These are phyloP conservation scores for Onygenales sp. DNA, from an alignment of 2,329 filamentous ascomycete genomes.

Conservation along the genomic window DNA sequence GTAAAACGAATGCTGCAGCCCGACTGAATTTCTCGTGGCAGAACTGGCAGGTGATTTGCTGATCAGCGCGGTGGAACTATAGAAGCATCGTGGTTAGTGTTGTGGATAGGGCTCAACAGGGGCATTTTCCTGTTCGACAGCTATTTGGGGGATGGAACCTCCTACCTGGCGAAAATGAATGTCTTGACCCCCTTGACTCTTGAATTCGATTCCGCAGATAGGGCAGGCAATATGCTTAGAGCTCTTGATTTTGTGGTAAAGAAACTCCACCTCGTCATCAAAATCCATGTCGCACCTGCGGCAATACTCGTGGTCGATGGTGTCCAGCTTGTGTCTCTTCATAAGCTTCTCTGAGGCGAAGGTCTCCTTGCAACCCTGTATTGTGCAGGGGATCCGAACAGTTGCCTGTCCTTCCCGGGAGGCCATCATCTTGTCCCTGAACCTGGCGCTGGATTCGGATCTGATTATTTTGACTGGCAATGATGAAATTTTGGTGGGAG, in stretches of 20 bases:
- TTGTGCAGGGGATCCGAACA: constrained; percentile 36
- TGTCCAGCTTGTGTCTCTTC: constrained; percentile 41
- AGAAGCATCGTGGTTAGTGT: background rate
- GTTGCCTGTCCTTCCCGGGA: background rate
- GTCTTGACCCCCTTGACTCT: constrained; percentile 41
- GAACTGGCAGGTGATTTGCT: constrained; percentile 40
- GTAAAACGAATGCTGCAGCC: constrained; percentile 41
- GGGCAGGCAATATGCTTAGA: constrained; percentile 45
- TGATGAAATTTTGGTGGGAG: no score
- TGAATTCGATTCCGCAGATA: constrained; percentile 48
- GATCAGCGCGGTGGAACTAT: constrained; percentile 41
- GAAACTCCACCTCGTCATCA: constrained; percentile 32
- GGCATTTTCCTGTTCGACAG: background rate
- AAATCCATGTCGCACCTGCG: constrained; percentile 37
- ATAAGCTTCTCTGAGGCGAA: constrained; percentile 40
- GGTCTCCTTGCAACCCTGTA: constrained; percentile 32
- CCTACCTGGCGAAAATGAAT: constrained; percentile 43
- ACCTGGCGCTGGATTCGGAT: no score
- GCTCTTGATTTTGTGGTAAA: constrained; percentile 41
- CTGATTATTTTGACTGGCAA: no score
- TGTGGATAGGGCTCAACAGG: background rate
- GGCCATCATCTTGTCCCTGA: background rate
- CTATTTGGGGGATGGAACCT: no score
- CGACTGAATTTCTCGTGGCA: constrained; percentile 40
- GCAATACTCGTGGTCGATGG: constrained; percentile 33